These are phyloP conservation scores for Hyphochytrium catenoides DNA, from an alignment of 352 stramenopile genomes.

Conservation along the genomic window DNA sequence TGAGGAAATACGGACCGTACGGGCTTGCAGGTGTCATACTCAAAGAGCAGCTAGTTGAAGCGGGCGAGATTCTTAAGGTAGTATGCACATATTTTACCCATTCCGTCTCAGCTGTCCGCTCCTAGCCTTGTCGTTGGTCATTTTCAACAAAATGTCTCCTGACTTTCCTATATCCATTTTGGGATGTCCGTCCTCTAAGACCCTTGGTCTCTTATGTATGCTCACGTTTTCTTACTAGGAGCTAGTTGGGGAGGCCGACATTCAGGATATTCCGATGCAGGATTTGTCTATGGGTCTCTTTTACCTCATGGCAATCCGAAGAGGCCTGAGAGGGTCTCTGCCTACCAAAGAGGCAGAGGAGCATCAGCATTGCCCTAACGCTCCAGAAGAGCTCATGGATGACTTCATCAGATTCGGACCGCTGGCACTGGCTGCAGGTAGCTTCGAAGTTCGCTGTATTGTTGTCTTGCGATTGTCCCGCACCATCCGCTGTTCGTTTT, in stretches of 20 bases:
- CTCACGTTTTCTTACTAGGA: too few relatives aligned
- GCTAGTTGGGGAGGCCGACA: constrained; percentile 39
- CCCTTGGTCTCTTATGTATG: too few relatives aligned
- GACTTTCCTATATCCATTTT: too few relatives aligned
- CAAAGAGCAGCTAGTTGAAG: constrained; percentile 65
- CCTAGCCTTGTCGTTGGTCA: too few relatives aligned
- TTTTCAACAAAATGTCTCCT: too few relatives aligned
- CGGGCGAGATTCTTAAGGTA: constrained; percentile 47
- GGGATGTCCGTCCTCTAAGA: too few relatives aligned
- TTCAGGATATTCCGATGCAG: constrained; percentile 50
- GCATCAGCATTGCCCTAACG: constrained; percentile 22
- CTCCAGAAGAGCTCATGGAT: constrained; percentile 36
- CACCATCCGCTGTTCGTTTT: too few relatives aligned
- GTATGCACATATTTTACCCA: too few relatives aligned
- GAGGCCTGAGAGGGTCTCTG: constrained; percentile 36
- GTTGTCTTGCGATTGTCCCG: too few relatives aligned
- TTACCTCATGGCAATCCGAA: constrained; percentile 68
- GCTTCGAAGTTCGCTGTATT: too few relatives aligned
- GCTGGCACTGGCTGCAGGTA: constrained; percentile 41
- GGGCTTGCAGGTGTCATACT: constrained; percentile 52
- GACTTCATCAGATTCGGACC: constrained; percentile 43
- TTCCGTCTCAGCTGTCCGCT: too few relatives aligned
- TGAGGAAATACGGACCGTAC: constrained; percentile 48
- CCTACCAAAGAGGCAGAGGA: constrained; percentile 28
- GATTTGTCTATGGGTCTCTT: constrained; percentile 55